A percentile compares a stretch with the other conserved stretches of the same genome.
phyloP scores from a whole-genome alignment of 2,329 filamentous ascomycete genomes.

The Phyllosticta capitalensis region DNA sequence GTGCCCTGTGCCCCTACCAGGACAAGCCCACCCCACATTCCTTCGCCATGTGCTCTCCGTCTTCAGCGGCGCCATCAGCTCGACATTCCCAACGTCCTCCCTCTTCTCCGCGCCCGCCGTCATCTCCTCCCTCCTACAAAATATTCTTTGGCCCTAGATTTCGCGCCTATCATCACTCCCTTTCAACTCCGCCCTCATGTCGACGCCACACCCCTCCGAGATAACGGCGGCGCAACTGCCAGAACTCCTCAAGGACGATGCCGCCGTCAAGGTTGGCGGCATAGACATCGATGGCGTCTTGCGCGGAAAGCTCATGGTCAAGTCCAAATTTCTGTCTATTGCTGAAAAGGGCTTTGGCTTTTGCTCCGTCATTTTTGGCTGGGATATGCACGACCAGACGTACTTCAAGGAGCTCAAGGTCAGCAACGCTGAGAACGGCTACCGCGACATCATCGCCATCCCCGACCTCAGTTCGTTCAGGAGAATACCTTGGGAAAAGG shows the following conservation, averaged over 20 bases:
- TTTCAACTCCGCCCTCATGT: conserved; percentile 14
- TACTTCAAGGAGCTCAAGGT: conserved; percentile 78
- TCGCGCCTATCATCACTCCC: neutral
- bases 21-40: neutral
- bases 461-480: conserved; percentile 70
- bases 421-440: conserved; percentile 85
- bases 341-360: conserved; percentile 79
- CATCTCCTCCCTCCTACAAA: neutral
- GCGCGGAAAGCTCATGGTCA: conserved; percentile 83
- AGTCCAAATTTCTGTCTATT: conserved; percentile 83
- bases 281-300: conserved; percentile 80
- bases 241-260: conserved; percentile 58
- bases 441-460: conserved; percentile 73
- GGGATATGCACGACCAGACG: conserved; percentile 94
- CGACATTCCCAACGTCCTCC: neutral
- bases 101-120: neutral
- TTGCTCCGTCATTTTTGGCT: conserved; percentile 89
- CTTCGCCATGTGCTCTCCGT: neutral
- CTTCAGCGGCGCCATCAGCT: neutral
- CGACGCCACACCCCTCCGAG: conserved; percentile 19
- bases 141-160: neutral
- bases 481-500: conserved; percentile 82
- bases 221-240: conserved; percentile 58
- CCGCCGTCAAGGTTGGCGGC: conserved; percentile 77
- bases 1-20: neutral